These are phyloP conservation scores for Fusarium sp. DNA, from an alignment of 2,329 filamentous ascomycete genomes.

Conservation along the genomic window DNA sequence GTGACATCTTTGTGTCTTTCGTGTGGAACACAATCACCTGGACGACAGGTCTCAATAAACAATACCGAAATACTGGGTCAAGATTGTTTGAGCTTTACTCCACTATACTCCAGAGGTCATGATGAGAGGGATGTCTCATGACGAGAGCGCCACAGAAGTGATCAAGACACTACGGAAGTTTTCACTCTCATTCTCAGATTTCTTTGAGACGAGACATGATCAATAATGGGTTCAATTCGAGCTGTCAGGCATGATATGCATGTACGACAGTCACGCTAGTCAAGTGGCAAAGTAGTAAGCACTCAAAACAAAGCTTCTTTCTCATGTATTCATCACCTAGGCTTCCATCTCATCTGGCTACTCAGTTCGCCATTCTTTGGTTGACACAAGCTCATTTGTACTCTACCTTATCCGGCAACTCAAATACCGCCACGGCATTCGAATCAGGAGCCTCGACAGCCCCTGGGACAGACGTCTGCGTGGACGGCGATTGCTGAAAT, in stretches of 20 bases:
- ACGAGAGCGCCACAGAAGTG: not conserved
- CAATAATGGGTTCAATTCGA: not conserved
- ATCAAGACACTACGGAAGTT: not conserved
- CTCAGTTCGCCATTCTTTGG: not conserved
- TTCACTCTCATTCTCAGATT: not conserved
- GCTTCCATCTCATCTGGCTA: not conserved
- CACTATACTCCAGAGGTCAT: not conserved
- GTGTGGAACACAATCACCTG: not conserved
- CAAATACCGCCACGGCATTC: constrained; percentile 11
- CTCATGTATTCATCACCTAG: not conserved
- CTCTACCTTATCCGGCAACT: constrained; percentile 9
- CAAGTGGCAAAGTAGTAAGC: not conserved
- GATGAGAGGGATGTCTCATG: not conserved
- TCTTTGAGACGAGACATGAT: not conserved
- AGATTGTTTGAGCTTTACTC: not conserved
- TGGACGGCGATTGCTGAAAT: constrained; percentile 18
- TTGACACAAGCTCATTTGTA: constrained; percentile 1
- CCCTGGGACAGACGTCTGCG: not conserved
- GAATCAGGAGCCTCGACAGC: constrained; percentile 21
- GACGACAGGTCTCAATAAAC: not conserved
- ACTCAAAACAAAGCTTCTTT: not conserved
- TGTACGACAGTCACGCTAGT: not conserved
- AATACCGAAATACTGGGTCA: not conserved
- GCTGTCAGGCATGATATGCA: not conserved
- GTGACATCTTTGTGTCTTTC: not conserved